phyloP scores from a whole-genome alignment of 306 rosid genomes.

The Bauhinia variegata region DNA sequence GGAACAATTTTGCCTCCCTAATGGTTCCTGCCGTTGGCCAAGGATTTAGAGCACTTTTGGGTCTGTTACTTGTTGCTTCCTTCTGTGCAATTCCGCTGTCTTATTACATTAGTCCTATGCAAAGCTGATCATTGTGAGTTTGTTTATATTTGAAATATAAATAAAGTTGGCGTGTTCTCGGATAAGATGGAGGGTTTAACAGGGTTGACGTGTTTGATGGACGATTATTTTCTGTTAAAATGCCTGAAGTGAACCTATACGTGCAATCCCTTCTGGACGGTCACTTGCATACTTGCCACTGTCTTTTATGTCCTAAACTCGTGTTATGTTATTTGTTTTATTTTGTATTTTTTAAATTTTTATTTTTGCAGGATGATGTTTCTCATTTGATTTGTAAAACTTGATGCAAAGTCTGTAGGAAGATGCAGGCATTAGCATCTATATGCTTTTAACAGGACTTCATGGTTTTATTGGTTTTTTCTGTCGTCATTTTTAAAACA shows the following conservation, averaged over 20 bases:
- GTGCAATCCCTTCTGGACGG: background rate
- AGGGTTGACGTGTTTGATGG: background rate
- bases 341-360: no score
- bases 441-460: background rate
- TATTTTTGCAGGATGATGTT: background rate
- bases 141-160: background rate
- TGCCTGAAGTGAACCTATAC: background rate
- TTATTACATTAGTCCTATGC: background rate
- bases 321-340: no score
- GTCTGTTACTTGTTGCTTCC: background rate
- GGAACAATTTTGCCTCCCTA: no score
- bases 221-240: background rate
- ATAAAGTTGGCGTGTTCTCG: background rate
- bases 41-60: background rate
- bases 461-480: background rate
- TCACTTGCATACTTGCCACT: background rate
- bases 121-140: background rate
- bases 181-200: background rate
- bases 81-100: background rate
- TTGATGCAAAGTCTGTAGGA: constrained; percentile 3
- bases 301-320: background rate
- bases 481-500: constrained; percentile 30
- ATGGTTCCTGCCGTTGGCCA: background rate
- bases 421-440: no score
- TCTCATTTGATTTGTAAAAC: background rate